Evolutionary conservation across 2,329 filamentous ascomycete species (phyloP).

Genomic region (Pezicula neosporulosa): DNA sequence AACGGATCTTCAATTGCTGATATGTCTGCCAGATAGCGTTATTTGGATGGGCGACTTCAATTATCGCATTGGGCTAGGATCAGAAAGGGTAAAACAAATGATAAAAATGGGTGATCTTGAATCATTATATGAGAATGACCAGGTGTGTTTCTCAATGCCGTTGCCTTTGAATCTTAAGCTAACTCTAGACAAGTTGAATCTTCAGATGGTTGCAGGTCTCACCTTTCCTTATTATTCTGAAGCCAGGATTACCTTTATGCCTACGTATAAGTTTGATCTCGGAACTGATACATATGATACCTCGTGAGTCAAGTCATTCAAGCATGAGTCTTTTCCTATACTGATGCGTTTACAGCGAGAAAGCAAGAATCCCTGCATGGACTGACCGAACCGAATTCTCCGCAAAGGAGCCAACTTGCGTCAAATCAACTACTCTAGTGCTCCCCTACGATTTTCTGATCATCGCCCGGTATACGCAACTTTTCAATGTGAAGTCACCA

Average conservation of each 20-base stretch:
- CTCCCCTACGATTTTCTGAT: slow-evolving; percentile 85
- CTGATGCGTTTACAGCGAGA: slow-evolving; percentile 62
- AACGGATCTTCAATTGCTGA: slow-evolving; percentile 13
- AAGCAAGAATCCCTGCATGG: slow-evolving; percentile 93
- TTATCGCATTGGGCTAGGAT: slow-evolving; percentile 84
- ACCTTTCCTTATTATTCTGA: slow-evolving; percentile 93
- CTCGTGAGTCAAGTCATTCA: slow-evolving; percentile 53
- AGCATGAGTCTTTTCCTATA: not conserved
- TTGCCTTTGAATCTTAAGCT: not conserved
- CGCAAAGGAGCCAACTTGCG: slow-evolving; percentile 80
- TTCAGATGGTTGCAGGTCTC: slow-evolving; percentile 92
- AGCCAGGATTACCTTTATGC: slow-evolving; percentile 79
- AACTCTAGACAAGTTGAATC: slow-evolving; percentile 60
- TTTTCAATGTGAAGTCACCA: slow-evolving; percentile 79
- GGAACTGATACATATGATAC: slow-evolving; percentile 88
- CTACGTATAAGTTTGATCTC: slow-evolving; percentile 94
- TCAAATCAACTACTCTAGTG: slow-evolving; percentile 79
- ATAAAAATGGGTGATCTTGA: slow-evolving; percentile 72
- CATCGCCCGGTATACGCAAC: slow-evolving; percentile 92
- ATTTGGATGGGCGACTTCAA: slow-evolving; percentile 99
- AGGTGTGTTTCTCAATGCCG: slow-evolving; percentile 46
- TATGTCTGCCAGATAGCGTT: slow-evolving; percentile 54
- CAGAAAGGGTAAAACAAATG: slow-evolving; percentile 73
- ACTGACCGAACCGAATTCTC: slow-evolving; percentile 89
- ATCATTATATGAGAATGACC: slow-evolving; percentile 85